A percentile compares a stretch with the other conserved stretches of the same genome.
These are phyloP conservation scores for Guillardia theta DNA, from an alignment of 78 protist species.

Conservation along the genomic window DNA sequence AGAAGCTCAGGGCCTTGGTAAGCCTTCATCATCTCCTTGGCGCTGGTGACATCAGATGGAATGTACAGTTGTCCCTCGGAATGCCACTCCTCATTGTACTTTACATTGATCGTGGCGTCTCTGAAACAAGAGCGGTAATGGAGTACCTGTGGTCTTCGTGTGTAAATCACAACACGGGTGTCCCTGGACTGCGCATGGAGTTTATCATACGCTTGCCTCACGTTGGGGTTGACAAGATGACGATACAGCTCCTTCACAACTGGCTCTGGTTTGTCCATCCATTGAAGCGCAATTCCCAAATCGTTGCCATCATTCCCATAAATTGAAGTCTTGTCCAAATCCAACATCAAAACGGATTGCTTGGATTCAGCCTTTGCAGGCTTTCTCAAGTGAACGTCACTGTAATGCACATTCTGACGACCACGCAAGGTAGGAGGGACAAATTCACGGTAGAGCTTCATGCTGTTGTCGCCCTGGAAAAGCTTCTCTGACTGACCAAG, in stretches of 20 bases:
- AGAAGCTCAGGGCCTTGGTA: not conserved
- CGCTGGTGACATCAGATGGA: not conserved
- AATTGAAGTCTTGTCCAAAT: not conserved
- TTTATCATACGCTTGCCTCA: not conserved
- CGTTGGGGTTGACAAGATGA: not conserved
- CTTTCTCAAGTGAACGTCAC: no score
- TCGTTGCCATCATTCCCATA: slow-evolving; percentile 23
- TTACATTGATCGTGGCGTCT: not conserved
- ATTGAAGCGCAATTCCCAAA: not conserved
- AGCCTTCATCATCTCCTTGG: not conserved
- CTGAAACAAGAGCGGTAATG: not conserved
- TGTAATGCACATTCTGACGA: no score
- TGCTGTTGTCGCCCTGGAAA: no score
- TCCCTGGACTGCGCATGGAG: not conserved
- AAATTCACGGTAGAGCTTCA: no score
- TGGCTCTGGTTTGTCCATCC: not conserved
- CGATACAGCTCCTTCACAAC: not conserved
- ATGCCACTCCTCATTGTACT: not conserved
- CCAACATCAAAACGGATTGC: not conserved
- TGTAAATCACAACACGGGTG: not conserved
- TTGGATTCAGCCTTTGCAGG: no score
- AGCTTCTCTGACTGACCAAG: no score
- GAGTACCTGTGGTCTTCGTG: not conserved
- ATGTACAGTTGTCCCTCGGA: slow-evolving; percentile 10
- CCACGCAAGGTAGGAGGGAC: no score